Evolutionary conservation across 2,329 filamentous ascomycete genomes (phyloP).

Genomic region (Elsinoe necatrix): DNA sequence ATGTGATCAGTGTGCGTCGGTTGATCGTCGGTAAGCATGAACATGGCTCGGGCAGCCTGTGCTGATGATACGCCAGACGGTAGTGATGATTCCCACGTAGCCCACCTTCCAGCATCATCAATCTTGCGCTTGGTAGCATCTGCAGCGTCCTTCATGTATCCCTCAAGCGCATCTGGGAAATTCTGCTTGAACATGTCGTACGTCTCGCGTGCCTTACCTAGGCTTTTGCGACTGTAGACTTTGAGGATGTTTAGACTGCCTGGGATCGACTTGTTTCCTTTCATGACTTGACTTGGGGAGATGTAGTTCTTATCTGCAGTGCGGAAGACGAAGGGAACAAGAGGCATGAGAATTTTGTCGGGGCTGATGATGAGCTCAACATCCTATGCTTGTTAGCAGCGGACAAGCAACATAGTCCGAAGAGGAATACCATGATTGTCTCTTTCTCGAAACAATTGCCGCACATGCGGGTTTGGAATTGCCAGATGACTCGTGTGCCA

Average conservation of each 20-base stretch:
- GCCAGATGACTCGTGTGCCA: slow-evolving; percentile 59
- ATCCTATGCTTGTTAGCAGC: slow-evolving; percentile 48
- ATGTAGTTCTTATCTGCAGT: slow-evolving; percentile 55
- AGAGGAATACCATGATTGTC: slow-evolving; percentile 54
- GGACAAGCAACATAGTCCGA: slow-evolving; percentile 17
- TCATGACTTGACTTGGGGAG: slow-evolving; percentile 47
- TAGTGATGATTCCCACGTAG: slow-evolving; percentile 55
- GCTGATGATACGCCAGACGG: slow-evolving; percentile 18
- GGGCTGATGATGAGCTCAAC: slow-evolving; percentile 58
- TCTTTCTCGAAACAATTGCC: slow-evolving; percentile 53
- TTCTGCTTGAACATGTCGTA: slow-evolving; percentile 56
- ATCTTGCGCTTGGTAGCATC: slow-evolving; percentile 52
- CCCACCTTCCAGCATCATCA: slow-evolving; percentile 60
- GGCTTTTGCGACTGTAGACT: slow-evolving; percentile 54
- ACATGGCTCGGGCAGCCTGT: slow-evolving; percentile 10
- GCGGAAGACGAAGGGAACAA: slow-evolving; percentile 60
- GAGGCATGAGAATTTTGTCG: slow-evolving; percentile 54
- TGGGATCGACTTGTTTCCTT: slow-evolving; percentile 37
- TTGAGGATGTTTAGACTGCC: slow-evolving; percentile 51
- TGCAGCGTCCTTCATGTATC: slow-evolving; percentile 71
- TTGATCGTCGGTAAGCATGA: slow-evolving; percentile 14
- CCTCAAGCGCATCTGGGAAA: slow-evolving; percentile 60
- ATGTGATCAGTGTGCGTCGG: background rate
- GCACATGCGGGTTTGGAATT: slow-evolving; percentile 60
- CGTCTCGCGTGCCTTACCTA: slow-evolving; percentile 54